Evolutionary conservation across 805 yeast genomes (phyloP), one percentile per base, ranked within the genome.

Genomic region (Vanderwaltozyma tropicalis): DNA sequence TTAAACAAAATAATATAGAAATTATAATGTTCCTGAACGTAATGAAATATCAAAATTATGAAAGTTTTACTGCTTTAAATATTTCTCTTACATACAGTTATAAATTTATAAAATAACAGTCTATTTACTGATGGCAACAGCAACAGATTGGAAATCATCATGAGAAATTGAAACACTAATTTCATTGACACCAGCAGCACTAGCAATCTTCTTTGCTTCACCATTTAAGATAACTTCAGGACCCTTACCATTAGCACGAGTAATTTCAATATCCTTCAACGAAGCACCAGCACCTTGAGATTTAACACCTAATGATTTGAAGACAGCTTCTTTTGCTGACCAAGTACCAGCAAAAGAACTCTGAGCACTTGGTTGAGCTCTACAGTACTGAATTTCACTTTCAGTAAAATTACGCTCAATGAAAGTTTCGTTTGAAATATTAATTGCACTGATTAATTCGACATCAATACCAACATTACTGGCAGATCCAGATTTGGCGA

Each of bases 251-350:
- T 76, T 77, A 47, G 73, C 79, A 53, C 89, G 80, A 21, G 68
- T 52, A 52, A 92, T 84, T 67, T 89, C 97, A 63, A 92, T 94
- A 43, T 86, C 95, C 59, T 73, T 76, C 67, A 92, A 72, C 25
- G 94, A 71, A 28, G 98, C 97, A 44, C 97, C 98, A 13, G 89
- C 96, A 42, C 99, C 99, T 58, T 78, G 75, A 33, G 94, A 78
- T 55, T 74, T 73, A 45, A 85, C 94, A 44, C 92, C 88, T 56
- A 92, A 70, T 15, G 95, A 84, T 69, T 92, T 92, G 79, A 92
- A 92, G 26, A 88, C 96, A 31, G 99, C 98, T 68, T 92, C 99
- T 67, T 92, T 92, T 32, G 98, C 98, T 22, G 96, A 85, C 99
- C 99, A 92, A 31, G 94, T 82, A 34, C 99, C 99, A 20, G 98